Evolutionary conservation across 768 basidiomycete species (phyloP).

Genomic region (Strobilomyces dryophilus): DNA sequence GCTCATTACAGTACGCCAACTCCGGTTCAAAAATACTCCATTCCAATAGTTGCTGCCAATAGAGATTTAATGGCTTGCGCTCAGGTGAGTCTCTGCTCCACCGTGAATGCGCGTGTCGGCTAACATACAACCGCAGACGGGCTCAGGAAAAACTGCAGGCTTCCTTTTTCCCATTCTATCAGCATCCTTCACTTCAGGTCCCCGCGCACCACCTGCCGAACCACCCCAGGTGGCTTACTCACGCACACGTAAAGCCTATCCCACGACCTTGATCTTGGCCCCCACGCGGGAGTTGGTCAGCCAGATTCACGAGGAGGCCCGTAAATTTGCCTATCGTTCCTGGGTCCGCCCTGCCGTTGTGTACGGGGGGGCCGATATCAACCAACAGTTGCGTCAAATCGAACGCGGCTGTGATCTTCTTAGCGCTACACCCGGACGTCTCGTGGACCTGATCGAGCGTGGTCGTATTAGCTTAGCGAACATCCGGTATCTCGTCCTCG

Average conservation of each 20-base stretch:
- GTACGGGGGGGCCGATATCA: conserved; percentile 98
- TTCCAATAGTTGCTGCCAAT: conserved; percentile 91
- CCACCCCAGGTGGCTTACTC: conserved; percentile 46
- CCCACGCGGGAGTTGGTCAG: conserved; percentile 98
- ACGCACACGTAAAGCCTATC: conserved; percentile 85
- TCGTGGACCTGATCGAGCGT: conserved; percentile 97
- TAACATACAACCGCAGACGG: conserved; percentile 60
- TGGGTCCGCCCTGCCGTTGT: conserved; percentile 99
- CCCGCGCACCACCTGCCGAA: conserved; percentile 62
- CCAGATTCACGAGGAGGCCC: conserved; percentile 98
- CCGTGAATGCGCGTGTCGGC: conserved; percentile 8
- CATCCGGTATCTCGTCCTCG: conserved; percentile 96
- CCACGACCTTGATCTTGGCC: conserved; percentile 95
- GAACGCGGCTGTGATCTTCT: conserved; percentile 97
- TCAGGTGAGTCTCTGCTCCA: conserved; percentile 49
- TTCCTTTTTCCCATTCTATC: conserved; percentile 99
- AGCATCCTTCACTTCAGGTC: conserved; percentile 82
- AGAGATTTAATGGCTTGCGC: conserved; percentile 95
- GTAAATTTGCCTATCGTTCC: conserved; percentile 98
- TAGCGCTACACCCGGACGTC: conserved; percentile 94
- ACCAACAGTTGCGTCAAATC: conserved; percentile 86
- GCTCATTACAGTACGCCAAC: conserved; percentile 95
- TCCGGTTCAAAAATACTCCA: conserved; percentile 99
- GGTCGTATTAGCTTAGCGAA: conserved; percentile 95
- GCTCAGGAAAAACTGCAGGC: conserved; percentile 98